phyloP scores from a whole-genome alignment of 75 land plant species.

The Pinus albicaulis region DNA sequence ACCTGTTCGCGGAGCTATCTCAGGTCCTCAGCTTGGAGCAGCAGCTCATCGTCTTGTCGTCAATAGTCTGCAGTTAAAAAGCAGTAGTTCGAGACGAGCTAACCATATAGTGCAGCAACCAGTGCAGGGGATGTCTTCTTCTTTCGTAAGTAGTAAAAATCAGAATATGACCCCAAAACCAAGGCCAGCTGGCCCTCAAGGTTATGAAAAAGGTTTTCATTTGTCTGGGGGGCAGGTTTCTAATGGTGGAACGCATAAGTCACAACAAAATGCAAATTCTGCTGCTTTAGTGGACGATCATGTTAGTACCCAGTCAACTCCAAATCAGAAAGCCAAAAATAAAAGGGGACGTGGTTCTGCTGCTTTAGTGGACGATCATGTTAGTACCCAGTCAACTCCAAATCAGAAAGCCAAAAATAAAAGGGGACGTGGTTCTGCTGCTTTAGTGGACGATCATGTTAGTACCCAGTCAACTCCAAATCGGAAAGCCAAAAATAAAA shows the following conservation, averaged over 20 bases:
- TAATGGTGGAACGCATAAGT: background rate
- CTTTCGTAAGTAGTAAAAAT: too few relatives aligned
- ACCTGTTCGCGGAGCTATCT: conserved; percentile 53
- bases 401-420: too few relatives aligned
- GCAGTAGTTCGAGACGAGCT: background rate
- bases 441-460: background rate
- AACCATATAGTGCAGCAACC: background rate
- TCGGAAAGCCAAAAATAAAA: background rate
- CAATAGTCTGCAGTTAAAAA: conserved; percentile 63
- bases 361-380: too few relatives aligned
- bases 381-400: too few relatives aligned
- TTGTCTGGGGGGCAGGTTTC: background rate
- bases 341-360: too few relatives aligned
- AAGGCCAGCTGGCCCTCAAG: conserved; percentile 12
- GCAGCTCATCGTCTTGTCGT: conserved; percentile 83
- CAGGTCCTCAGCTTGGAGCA: conserved; percentile 71
- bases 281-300: too few relatives aligned
- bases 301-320: too few relatives aligned
- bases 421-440: background rate
- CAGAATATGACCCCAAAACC: background rate
- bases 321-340: too few relatives aligned
- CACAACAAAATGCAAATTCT: background rate
- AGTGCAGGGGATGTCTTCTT: background rate
- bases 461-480: background rate
- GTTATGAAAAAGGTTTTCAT: conserved; percentile 7